Base-by-base conservation (phyloP, 2,329 filamentous ascomycete species). In the Drechslerella coelobrocha region DNA sequence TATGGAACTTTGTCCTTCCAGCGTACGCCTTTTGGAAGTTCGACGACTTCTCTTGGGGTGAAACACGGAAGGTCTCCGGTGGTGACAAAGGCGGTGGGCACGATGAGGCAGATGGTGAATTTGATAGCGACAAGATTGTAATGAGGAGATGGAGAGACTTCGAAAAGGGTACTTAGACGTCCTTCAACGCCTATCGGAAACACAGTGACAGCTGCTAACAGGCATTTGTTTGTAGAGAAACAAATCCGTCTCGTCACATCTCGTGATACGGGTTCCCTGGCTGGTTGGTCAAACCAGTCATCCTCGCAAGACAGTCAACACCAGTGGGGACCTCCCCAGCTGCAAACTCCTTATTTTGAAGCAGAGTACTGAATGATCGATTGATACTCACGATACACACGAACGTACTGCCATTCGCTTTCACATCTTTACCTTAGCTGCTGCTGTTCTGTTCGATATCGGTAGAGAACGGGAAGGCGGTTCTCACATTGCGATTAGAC, bases 81-180 rank as follows among this genome's bases (percentile, higher is more conserved):
- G n/a, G n/a, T 26, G 87, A 92, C 73, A 73, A 71, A 19, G 63
- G 60, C 51, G 61, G 43, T 23, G 37, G 52, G 9, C 68, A 72
- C 14, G 66, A 73, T 54, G 92, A 93, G 77, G 89, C 89, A 73
- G 91, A 97, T 80, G 94, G 94, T 73, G 94, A 97, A 80, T 99
- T 99, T 77, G 95, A 99, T 80, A 95, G 90, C 79, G 95, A 89
- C 80, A 96, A 97, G 85, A 99, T 99, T 78, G 97, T 93, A 37
- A 99, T 99, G 94, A 97, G 96, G 84, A 83, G 94, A 76, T 99
- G 94, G 94, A 89, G 88, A 73, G 94, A 99, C 80, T 99, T 97
- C 78, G 94, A 99, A 83, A 86, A 84, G 79, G 88, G 86, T 84
- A 81, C 55, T 56, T 72, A 34, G 59, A 29, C 24, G 55, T 61